Base-by-base conservation (phyloP, 2,329 filamentous ascomycete species). In the Fusarium paranaense region DNA sequence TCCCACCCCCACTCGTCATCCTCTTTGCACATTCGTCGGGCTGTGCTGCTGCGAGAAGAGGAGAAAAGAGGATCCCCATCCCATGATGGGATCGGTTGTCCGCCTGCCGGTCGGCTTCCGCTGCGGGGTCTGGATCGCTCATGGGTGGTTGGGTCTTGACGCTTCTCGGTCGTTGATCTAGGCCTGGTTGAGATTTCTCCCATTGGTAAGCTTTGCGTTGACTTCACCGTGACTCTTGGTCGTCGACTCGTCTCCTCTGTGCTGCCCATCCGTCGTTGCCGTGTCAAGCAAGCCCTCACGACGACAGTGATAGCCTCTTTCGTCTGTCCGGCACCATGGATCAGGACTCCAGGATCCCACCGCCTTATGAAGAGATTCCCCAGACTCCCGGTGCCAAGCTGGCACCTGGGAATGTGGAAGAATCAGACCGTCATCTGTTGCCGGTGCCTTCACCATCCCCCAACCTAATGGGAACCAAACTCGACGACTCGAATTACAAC, bases 11-110 rank as follows among this genome's bases (percentile, higher is more conserved):
- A 73, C 72, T 62, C 13, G 66, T 62, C 52, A 72, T 27, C 40
- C 32, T 52, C 40, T 62, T 32, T 64, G 22, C 27, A 67, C 59
- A 45, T 33, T 60, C 38, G 52, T 68, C 62, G 58, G 35, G 68
- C 68, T 67, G 68, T 54, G 71, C 50, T 65, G 35, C 60, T 47
- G 57, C 40, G 52, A 37, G 59, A 62, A 27, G 45, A 27, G 22
- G 52, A 72, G 59, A 33, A 45, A 72, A 67, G 72, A 70, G 65
- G 65, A 62, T 66, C 69, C 47, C 68, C 69, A 67, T 74, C 47
- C 68, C 69, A 67, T 75, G 72, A 70, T 74, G 68, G 50, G 72
- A 70, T 74, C 72, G 56, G 62, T 70, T n/a, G 42, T 58, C 27
- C 40, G 30, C 50, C 32, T n/a, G 32, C 52, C 20, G 50, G 62